Percentiles rank a stretch among this genome's conserved stretches.
phyloP scores from a whole-genome alignment of 768 basidiomycete species.

The Coprinopsis strossmayeri region DNA sequence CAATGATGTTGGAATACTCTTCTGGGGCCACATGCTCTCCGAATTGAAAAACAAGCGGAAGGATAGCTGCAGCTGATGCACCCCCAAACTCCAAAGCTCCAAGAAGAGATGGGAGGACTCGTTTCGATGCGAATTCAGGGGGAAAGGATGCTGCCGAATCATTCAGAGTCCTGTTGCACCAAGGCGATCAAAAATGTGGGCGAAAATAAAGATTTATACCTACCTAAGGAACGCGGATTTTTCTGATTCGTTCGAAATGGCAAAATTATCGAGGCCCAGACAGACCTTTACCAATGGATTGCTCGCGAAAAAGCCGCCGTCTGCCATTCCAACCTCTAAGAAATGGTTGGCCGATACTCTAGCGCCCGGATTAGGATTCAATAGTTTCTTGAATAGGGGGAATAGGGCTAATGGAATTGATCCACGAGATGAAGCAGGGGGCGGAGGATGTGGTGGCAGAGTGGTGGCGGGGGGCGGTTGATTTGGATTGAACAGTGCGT shows the following conservation, averaged over 20 bases:
- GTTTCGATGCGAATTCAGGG: slow-evolving; percentile 74
- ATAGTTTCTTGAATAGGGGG: slow-evolving; percentile 75
- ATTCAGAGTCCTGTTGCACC: slow-evolving; percentile 72
- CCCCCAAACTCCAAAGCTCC: slow-evolving; percentile 76
- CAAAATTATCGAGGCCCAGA: slow-evolving; percentile 78
- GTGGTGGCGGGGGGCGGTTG: slow-evolving; percentile 63
- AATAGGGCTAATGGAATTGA: slow-evolving; percentile 72
- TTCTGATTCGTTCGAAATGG: slow-evolving; percentile 73
- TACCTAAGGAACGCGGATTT: slow-evolving; percentile 68
- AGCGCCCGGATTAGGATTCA: slow-evolving; percentile 82
- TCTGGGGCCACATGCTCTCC: slow-evolving; percentile 63
- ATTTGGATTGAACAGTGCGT: slow-evolving; percentile 81
- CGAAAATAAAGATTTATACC: not conserved
- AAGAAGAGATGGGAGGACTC: slow-evolving; percentile 82
- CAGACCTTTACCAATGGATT: slow-evolving; percentile 86
- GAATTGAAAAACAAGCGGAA: slow-evolving; percentile 81
- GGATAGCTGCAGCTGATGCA: slow-evolving; percentile 64
- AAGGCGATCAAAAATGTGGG: not conserved
- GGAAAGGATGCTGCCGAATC: slow-evolving; percentile 80
- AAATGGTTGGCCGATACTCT: slow-evolving; percentile 74
- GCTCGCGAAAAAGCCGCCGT: slow-evolving; percentile 74
- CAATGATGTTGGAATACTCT: slow-evolving; percentile 62
- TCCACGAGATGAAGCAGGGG: slow-evolving; percentile 69
- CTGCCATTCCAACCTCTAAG: slow-evolving; percentile 73
- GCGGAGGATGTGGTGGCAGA: slow-evolving; percentile 72